phyloP scores from a whole-genome alignment of 2,329 filamentous ascomycete species.

The Fusarium mundagurra region DNA sequence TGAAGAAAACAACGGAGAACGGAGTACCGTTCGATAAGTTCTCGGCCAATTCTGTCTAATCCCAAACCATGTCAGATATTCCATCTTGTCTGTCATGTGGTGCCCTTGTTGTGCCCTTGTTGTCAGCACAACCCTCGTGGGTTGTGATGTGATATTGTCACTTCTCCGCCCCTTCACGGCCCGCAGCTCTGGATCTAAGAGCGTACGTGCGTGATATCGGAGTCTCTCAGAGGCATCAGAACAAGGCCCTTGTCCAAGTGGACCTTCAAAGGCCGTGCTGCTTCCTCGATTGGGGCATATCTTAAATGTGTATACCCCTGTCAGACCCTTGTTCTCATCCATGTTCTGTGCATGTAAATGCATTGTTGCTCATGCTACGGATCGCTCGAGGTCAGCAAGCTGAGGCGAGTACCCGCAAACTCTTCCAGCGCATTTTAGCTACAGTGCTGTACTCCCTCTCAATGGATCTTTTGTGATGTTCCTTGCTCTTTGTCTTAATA shows the following conservation, averaged over 20 bases:
- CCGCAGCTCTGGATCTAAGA: conserved; percentile 4
- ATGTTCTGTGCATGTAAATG: conserved; percentile 37
- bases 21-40: conserved; percentile 14
- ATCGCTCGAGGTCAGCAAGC: conserved; percentile 18
- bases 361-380: conserved; percentile 37
- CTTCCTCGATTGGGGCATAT: conserved; percentile 34
- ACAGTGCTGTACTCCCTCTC: conserved; percentile 20
- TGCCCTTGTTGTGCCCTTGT: conserved; percentile 6
- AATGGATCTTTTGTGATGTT: conserved; percentile 31
- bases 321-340: conserved; percentile 22
- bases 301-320: conserved; percentile 26
- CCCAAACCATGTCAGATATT: conserved; percentile 24
- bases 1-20: background rate
- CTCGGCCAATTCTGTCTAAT: conserved; percentile 4
- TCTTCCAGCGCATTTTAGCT: conserved; percentile 36
- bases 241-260: conserved; percentile 22
- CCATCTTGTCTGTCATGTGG: conserved; percentile 11
- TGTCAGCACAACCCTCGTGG: conserved; percentile 24
- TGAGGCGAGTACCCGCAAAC: conserved; percentile 36
- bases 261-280: conserved; percentile 32
- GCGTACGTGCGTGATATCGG: conserved; percentile 11
- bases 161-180: conserved; percentile 31
- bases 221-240: conserved; percentile 13
- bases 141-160: conserved; percentile 26
- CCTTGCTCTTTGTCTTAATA: conserved; percentile 15